Base-by-base conservation (phyloP, 192 early-diverging fungal genomes). In the Entophlyctis luteolus region DNA sequence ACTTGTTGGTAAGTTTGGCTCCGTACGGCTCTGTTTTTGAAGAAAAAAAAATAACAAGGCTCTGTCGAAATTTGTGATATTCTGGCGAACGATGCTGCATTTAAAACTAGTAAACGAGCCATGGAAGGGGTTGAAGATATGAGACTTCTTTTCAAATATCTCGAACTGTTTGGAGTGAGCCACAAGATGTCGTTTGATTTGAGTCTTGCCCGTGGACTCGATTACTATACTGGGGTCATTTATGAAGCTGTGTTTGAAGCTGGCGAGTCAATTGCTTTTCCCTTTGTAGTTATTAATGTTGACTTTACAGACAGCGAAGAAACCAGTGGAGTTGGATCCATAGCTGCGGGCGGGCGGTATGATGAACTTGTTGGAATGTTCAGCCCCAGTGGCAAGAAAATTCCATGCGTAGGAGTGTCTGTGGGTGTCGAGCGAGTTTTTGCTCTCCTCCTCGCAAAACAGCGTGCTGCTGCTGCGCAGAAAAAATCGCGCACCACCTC, bases 151-250 rank as follows among this genome's bases (percentile, higher is more conserved):
- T 90, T 97, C 67, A 79, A 76, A 53, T 99, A 94, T 78, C 80
- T 96, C 33, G 81, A 83, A n/a, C 75, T 94, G 29, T 89, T 93
- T 67, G 81, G 82, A 16, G 84, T 98, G 12, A 63, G 80, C 6
- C 79, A 86, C 54, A 75, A 75, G 48, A 86, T 96, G 39, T 90
- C 88, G 2, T 96, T 98, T 71, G 96, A 99, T 73, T 83, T 99
- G 59, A 90, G 88, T 55, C 81, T 99, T 70, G 96, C 95, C n/a
- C 87, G 96, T 39, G 96, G 96, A 29, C 72, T 99, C 39, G 96
- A 99, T 73, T 99, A 99, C 76, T 99, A 99, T 80, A 99, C 96
- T 37, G 96, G 96, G 28, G 87, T 98, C 50, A 99, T 99, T 71
- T 99, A 97, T 75, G 96, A 99, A 74, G 96, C 93, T 5, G 90